Evolutionary conservation across 2,329 filamentous ascomycete species (phyloP).

Genomic region (Plectosphaerella plurivora): DNA sequence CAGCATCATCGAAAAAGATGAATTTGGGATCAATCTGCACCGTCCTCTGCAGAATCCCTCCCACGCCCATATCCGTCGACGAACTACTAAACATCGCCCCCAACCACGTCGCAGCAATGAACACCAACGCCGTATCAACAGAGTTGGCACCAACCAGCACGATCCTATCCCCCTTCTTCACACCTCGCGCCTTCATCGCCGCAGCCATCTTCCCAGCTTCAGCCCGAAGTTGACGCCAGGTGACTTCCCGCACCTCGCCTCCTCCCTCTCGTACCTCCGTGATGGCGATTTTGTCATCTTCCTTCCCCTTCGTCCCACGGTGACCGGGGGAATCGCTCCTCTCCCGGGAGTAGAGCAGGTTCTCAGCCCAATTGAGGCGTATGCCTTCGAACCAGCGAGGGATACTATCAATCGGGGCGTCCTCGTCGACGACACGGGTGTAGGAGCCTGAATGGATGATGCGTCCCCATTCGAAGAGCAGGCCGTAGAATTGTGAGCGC

Average conservation of each 20-base stretch:
- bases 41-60: slow-evolving; percentile 70
- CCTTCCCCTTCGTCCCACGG: slow-evolving; percentile 56
- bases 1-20: slow-evolving; percentile 79
- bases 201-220: slow-evolving; percentile 56
- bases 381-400: slow-evolving; percentile 77
- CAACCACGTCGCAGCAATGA: slow-evolving; percentile 64
- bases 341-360: slow-evolving; percentile 60
- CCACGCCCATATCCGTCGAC: slow-evolving; percentile 79
- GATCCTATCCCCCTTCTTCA: slow-evolving; percentile 68
- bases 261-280: slow-evolving; percentile 70
- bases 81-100: slow-evolving; percentile 73
- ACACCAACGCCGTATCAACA: slow-evolving; percentile 67
- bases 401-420: slow-evolving; percentile 63
- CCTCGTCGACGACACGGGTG: slow-evolving; percentile 62
- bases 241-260: slow-evolving; percentile 50
- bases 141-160: slow-evolving; percentile 73
- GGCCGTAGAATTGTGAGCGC: slow-evolving; percentile 60
- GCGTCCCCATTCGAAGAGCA: slow-evolving; percentile 55
- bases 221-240: slow-evolving; percentile 62
- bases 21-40: slow-evolving; percentile 71
- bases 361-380: slow-evolving; percentile 74
- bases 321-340: slow-evolving; percentile 34
- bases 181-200: slow-evolving; percentile 62
- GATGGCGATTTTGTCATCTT: slow-evolving; percentile 64
- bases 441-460: slow-evolving; percentile 61